phyloP scores from a whole-genome alignment of 371 early-diverging fungal genomes.

The Mortierella sp. region DNA sequence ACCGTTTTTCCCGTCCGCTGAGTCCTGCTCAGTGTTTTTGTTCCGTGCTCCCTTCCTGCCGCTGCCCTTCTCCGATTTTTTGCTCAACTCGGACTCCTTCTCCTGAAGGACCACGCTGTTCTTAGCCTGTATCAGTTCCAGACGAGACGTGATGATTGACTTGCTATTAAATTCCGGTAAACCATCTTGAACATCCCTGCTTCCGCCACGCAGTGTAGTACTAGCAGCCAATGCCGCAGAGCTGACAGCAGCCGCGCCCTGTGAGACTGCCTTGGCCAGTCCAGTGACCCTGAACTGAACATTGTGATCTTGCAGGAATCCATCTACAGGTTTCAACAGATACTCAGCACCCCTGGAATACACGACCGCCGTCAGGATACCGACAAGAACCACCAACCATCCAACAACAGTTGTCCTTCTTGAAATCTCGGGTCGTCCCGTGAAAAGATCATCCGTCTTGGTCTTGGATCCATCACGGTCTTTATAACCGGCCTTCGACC shows the following conservation, averaged over 20 bases:
- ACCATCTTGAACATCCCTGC: constrained; percentile 5
- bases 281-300: constrained; percentile 31
- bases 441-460: constrained; percentile 16
- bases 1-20: constrained; percentile 5
- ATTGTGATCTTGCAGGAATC: constrained; percentile 25
- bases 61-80: constrained; percentile 25
- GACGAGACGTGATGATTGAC: background rate
- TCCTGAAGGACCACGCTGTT: constrained; percentile 1
- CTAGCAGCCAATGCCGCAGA: constrained; percentile 5
- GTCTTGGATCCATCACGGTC: background rate
- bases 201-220: constrained; percentile 10
- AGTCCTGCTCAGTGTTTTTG: constrained; percentile 11
- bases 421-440: constrained; percentile 20
- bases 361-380: constrained; percentile 21
- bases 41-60: constrained; percentile 16
- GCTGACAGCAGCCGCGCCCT: constrained; percentile 4
- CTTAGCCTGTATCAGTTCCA: constrained; percentile 3
- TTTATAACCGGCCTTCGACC: background rate
- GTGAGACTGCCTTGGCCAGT: constrained; percentile 11
- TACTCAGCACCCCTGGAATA: constrained; percentile 27
- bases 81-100: constrained; percentile 5
- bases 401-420: constrained; percentile 44
- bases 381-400: constrained; percentile 36
- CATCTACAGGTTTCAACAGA: constrained; percentile 27
- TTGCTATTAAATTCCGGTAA: constrained; percentile 33